Percentiles rank a stretch among this genome's conserved stretches.
Conservation (phyloP, 2,329 filamentous ascomycete species). For the Dryadomyces quercivorus region DNA sequence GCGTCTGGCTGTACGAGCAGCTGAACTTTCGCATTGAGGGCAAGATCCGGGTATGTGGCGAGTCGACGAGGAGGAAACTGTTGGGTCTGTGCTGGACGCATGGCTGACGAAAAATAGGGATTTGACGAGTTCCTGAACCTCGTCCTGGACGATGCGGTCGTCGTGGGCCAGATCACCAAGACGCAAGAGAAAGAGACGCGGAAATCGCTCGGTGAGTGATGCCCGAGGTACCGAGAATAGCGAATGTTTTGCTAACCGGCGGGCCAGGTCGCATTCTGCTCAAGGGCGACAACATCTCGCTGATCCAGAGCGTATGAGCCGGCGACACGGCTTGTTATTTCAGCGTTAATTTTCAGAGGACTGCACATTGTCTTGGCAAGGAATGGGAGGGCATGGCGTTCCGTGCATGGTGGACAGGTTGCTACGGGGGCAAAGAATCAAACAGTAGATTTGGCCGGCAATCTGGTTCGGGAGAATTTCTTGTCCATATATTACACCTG, state of each 20-base stretch:
- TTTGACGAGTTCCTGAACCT: background rate
- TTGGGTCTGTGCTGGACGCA: background rate
- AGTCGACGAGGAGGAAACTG: background rate
- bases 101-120: background rate
- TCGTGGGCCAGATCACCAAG: constrained; percentile 79
- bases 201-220: constrained; percentile 58
- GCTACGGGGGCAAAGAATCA: too few relatives aligned
- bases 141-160: constrained; percentile 67
- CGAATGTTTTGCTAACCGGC: background rate
- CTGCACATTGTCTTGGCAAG: too few relatives aligned
- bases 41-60: constrained; percentile 66
- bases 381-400: too few relatives aligned
- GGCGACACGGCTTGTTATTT: background rate
- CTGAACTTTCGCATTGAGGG: constrained; percentile 88
- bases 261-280: constrained; percentile 65
- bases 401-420: too few relatives aligned
- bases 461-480: too few relatives aligned
- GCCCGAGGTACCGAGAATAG: background rate
- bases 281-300: constrained; percentile 78
- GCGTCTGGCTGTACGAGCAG: constrained; percentile 97
- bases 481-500: too few relatives aligned
- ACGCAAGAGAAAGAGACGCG: constrained; percentile 63
- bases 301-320: constrained; percentile 50
- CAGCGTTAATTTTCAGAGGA: background rate
- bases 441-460: too few relatives aligned